Conservation (phyloP, 1,284 basidiomycete species). For the Cerioporus squamosus region DNA sequence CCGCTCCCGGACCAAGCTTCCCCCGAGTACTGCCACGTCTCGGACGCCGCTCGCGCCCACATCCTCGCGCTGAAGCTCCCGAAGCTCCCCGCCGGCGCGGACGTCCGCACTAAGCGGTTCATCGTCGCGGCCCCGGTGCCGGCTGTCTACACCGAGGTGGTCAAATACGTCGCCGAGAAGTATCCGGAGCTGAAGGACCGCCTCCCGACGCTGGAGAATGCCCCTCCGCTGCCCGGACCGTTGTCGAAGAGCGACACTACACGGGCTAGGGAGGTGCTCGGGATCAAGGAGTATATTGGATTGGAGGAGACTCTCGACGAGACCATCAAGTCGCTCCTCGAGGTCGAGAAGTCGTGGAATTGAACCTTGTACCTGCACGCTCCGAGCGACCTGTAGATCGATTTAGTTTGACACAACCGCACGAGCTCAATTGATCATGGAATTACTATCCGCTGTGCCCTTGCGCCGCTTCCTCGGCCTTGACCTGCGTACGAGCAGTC, state of each 20-base stretch:
- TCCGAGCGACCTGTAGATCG: no score
- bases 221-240: constrained; percentile 2
- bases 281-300: constrained; percentile 19
- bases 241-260: constrained; percentile 17
- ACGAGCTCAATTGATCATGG: no score
- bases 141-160: constrained; percentile 25
- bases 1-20: constrained; percentile 11
- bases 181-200: constrained; percentile 28
- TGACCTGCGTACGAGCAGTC: no score
- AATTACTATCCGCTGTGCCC: no score
- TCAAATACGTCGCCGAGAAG: constrained; percentile 21
- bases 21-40: constrained; percentile 26
- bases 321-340: constrained; percentile 25
- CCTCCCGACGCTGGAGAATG: constrained; percentile 11
- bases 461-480: no score
- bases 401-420: no score
- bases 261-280: constrained; percentile 27
- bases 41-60: constrained; percentile 31
- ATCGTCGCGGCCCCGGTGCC: constrained; percentile 19
- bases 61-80: constrained; percentile 26
- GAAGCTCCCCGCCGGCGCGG: constrained; percentile 1
- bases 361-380: no score
- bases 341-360: constrained; percentile 28
- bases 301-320: constrained; percentile 29
- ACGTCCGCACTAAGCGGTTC: constrained; percentile 29